Base-by-base conservation (phyloP, 805 yeast species). In the Cyberlindnera americana region DNA sequence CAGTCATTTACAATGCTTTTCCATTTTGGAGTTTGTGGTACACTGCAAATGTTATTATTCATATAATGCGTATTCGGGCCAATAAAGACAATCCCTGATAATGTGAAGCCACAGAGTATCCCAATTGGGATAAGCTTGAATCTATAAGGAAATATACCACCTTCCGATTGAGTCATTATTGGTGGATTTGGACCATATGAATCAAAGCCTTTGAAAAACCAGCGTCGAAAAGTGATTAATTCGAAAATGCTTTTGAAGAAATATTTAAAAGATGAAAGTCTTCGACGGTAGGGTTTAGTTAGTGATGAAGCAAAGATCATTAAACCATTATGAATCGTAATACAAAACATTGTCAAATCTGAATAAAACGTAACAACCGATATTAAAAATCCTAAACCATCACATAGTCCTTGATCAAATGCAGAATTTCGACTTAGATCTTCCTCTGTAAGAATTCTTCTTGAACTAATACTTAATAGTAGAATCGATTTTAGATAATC, bases 321-420 rank as follows among this genome's bases (percentile, higher is more conserved):
- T 10, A 45, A 21, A 4, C 48, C 52, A 32, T 51, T 51, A 26
- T 54, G 59, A 4, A 44, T 19, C 2, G 59, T 49, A 19, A 54
- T 36, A 9, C 27, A 19, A 7, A 51, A 30, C n/a, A 54, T 48
- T n/a, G 34, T 29, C 7, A 43, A 26, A 29, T 53, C 56, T 2
- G 57, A 47, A 26, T 34, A 40, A 31, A 44, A 38, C 0, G 50
- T 44, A 3, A 37, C 40, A 3, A 19, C 12, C 1, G 47, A n/a
- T 10, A 48, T 26, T 2, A 54, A 14, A 35, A 41, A 53, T 4
- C 57, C 57, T 33, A 48, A 37, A 3, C 39, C 49, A 32, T 54
- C 47, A 30, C 59, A 54, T 18, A 49, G 42, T 10, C 18, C 6
- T 6, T 12, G 14, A 13, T 41, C 37, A 15, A 22, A 19, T 1